Evolutionary conservation across 192 early-diverging fungal species (phyloP).

Genomic region (Phlyctochytrium planicorne): DNA sequence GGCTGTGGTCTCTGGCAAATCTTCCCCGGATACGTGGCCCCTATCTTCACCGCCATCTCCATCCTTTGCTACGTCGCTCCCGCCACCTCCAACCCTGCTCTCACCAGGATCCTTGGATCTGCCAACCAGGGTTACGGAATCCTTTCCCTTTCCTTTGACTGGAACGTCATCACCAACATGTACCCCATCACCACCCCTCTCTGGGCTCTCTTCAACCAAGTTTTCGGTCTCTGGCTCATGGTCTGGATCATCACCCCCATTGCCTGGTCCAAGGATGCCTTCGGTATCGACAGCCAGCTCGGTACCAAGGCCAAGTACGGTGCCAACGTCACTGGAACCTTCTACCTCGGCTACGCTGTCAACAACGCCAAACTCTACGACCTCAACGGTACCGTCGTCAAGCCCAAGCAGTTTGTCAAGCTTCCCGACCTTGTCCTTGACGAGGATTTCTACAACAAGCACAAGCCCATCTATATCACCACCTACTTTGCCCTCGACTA

Average conservation of each 20-base stretch:
- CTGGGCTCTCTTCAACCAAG: slow-evolving; percentile 14
- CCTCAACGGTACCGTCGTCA: neutral
- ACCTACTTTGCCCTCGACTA: slow-evolving; percentile 15
- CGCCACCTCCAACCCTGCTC: neutral
- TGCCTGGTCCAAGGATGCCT: slow-evolving; percentile 12
- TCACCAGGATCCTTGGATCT: neutral
- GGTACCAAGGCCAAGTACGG: neutral
- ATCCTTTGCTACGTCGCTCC: slow-evolving; percentile 1
- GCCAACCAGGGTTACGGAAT: neutral
- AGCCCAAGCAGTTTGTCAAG: neutral
- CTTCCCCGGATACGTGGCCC: neutral
- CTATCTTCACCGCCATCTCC: slow-evolving; percentile 4
- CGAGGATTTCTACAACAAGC: slow-evolving; percentile 14
- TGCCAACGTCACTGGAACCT: slow-evolving; percentile 1
- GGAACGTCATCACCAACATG: slow-evolving; percentile 13
- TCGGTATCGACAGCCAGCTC: slow-evolving; percentile 1
- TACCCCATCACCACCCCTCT: slow-evolving; percentile 14
- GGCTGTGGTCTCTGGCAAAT: slow-evolving; percentile 28
- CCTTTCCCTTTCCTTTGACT: slow-evolving; percentile 24
- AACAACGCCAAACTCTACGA: slow-evolving; percentile 11
- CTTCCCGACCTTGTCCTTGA: slow-evolving; percentile 12
- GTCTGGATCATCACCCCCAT: slow-evolving; percentile 24
- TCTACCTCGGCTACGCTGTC: slow-evolving; percentile 12
- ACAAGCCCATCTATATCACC: slow-evolving; percentile 33
- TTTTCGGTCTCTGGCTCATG: slow-evolving; percentile 12